phyloP scores from a whole-genome alignment of 1,139 yeast genomes.

The Geotrichum siamense region DNA sequence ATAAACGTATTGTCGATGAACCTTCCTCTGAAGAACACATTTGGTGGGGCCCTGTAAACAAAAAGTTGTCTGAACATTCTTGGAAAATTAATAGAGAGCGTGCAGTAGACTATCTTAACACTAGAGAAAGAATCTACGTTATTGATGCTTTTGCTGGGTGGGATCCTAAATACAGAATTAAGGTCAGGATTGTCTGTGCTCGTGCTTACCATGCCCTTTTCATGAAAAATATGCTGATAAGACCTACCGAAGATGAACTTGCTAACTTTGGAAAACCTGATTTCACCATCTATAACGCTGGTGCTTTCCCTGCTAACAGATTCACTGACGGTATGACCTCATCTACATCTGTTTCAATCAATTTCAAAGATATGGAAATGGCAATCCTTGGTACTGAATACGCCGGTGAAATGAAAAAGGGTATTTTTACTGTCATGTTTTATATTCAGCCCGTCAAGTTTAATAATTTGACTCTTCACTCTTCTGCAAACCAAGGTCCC shows the following conservation, averaged over 20 bases:
- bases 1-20: constrained; percentile 96
- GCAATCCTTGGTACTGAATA: constrained; percentile 96
- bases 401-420: constrained; percentile 99
- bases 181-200: constrained; percentile 94
- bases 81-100: constrained; percentile 96
- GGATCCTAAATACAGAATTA: constrained; percentile 97
- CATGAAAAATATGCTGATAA: constrained; percentile 97
- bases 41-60: constrained; percentile 99
- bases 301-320: constrained; percentile 97
- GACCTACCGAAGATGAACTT: constrained; percentile 88
- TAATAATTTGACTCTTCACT: constrained; percentile 86
- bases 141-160: constrained; percentile 98
- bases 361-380: constrained; percentile 98
- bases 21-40: constrained; percentile 71
- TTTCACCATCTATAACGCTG: constrained; percentile 97
- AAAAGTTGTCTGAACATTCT: constrained; percentile 86
- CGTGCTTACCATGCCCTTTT: constrained; percentile 97
- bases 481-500: constrained; percentile 88
- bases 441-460: constrained; percentile 96
- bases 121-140: constrained; percentile 88
- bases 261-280: constrained; percentile 93
- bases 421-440: constrained; percentile 98
- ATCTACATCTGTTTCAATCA: constrained; percentile 89
- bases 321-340: constrained; percentile 98
- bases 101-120: constrained; percentile 94